phyloP scores from a whole-genome alignment of 1,284 basidiomycete genomes.

The Rhodotorula sp. region DNA sequence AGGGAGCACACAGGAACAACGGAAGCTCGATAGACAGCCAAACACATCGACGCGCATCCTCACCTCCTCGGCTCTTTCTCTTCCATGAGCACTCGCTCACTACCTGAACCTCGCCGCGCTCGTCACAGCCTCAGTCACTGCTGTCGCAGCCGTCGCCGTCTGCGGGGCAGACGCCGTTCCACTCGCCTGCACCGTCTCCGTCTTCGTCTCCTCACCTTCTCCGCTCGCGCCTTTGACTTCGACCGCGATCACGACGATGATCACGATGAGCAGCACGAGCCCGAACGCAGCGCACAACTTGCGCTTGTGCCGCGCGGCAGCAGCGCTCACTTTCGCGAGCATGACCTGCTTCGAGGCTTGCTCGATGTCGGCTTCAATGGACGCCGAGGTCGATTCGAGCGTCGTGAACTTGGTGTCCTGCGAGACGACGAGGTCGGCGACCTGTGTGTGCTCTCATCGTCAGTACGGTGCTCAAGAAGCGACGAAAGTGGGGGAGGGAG shows the following conservation, averaged over 20 bases:
- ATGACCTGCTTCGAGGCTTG: conserved; percentile 5
- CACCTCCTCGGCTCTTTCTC: too few species aligned
- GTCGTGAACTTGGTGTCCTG: conserved; percentile 20
- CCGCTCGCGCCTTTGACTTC: background rate
- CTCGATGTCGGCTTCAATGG: conserved; percentile 14
- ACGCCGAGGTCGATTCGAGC: conserved; percentile 5
- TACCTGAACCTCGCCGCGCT: background rate
- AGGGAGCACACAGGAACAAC: too few species aligned
- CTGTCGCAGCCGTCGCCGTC: background rate
- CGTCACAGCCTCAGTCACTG: background rate
- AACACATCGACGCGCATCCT: too few species aligned
- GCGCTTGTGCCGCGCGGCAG: conserved; percentile 27
- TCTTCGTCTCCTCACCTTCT: background rate
- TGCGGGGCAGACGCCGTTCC: background rate
- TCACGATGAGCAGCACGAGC: conserved; percentile 2
- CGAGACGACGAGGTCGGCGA: conserved; percentile 28
- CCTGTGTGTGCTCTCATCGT: background rate
- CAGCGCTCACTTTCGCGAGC: conserved; percentile 13
- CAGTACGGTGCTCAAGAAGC: too few species aligned
- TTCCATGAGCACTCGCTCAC: background rate
- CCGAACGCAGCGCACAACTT: conserved; percentile 32
- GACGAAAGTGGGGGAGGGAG: background rate
- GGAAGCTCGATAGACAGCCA: too few species aligned
- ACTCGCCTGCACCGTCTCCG: background rate
- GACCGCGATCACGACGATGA: conserved; percentile 15